Evolutionary conservation across 306 rosid genomes (phyloP).

Genomic region (Quercus engelmannii): DNA sequence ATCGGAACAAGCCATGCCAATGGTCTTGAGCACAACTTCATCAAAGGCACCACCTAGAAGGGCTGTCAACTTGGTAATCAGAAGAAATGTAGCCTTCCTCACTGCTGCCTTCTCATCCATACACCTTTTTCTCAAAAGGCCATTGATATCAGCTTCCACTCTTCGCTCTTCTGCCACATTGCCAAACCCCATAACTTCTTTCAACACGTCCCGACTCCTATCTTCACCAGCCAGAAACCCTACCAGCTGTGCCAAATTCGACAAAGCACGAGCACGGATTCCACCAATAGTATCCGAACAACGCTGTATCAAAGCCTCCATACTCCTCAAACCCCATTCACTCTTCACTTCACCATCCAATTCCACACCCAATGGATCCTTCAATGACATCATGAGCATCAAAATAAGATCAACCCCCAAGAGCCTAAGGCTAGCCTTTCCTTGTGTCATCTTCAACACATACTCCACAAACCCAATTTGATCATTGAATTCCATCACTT

Average conservation of each 20-base stretch:
- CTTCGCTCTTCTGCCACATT: constrained; percentile 17
- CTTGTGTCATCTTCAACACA: constrained; percentile 67
- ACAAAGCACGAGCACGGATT: constrained; percentile 73
- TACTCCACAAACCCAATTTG: constrained; percentile 67
- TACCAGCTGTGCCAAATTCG: constrained; percentile 69
- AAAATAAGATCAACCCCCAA: constrained; percentile 73
- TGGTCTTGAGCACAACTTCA: constrained; percentile 68
- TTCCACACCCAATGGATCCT: constrained; percentile 54
- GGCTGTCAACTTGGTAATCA: constrained; percentile 69
- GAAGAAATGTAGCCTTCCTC: constrained; percentile 77
- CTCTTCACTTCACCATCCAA: constrained; percentile 43
- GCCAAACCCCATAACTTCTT: constrained; percentile 60
- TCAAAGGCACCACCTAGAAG: constrained; percentile 66
- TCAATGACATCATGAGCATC: constrained; percentile 40
- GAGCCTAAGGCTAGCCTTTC: constrained; percentile 71
- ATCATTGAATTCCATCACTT: constrained; percentile 44
- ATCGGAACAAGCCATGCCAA: constrained; percentile 88
- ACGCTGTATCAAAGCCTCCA: constrained; percentile 73
- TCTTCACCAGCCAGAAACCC: constrained; percentile 44
- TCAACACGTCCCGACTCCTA: constrained; percentile 40
- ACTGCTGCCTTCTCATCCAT: constrained; percentile 91
- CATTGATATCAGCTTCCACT: constrained; percentile 37
- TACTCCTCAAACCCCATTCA: constrained; percentile 63
- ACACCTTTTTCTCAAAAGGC: constrained; percentile 67
- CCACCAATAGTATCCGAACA: constrained; percentile 65